Conservation (phyloP, 768 basidiomycete species). For the Kwoniella shandongensis region DNA sequence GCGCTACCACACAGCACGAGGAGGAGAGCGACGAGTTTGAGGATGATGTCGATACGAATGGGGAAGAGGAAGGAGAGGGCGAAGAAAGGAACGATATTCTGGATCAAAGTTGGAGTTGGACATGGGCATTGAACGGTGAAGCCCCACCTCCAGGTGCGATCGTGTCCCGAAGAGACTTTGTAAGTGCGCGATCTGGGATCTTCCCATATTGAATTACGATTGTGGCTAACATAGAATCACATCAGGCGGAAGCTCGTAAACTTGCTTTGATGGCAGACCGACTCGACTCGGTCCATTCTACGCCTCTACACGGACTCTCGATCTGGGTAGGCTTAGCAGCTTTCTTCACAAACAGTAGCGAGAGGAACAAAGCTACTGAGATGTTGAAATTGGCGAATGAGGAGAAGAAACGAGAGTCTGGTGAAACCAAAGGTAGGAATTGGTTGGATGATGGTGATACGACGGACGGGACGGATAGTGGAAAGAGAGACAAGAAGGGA, state of each 20-base stretch:
- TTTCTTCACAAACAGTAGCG: slow-evolving; percentile 41
- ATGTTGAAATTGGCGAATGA: slow-evolving; percentile 21
- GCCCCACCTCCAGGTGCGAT: slow-evolving; percentile 88
- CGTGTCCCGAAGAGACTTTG: slow-evolving; percentile 80
- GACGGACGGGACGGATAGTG: neutral
- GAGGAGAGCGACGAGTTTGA: neutral
- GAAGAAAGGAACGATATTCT: slow-evolving; percentile 53
- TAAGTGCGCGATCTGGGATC: too few relatives aligned
- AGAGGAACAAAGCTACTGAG: slow-evolving; percentile 25
- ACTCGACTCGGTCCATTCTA: slow-evolving; percentile 30
- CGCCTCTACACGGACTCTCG: slow-evolving; percentile 42
- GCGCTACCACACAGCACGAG: neutral
- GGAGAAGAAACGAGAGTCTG: slow-evolving; percentile 4
- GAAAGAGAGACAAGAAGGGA: neutral
- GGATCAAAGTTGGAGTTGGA: slow-evolving; percentile 71
- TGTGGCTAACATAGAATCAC: neutral
- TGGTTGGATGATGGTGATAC: slow-evolving; percentile 7
- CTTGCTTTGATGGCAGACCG: slow-evolving; percentile 52
- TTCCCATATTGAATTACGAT: too few relatives aligned
- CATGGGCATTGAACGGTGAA: slow-evolving; percentile 82
- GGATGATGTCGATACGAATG: slow-evolving; percentile 3
- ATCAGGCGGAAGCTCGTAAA: slow-evolving; percentile 50
- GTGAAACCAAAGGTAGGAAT: slow-evolving; percentile 1
- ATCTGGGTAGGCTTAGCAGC: slow-evolving; percentile 51
- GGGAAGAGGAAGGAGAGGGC: neutral